phyloP scores from a whole-genome alignment of 75 land plant species.

The Larix kaempferi region DNA sequence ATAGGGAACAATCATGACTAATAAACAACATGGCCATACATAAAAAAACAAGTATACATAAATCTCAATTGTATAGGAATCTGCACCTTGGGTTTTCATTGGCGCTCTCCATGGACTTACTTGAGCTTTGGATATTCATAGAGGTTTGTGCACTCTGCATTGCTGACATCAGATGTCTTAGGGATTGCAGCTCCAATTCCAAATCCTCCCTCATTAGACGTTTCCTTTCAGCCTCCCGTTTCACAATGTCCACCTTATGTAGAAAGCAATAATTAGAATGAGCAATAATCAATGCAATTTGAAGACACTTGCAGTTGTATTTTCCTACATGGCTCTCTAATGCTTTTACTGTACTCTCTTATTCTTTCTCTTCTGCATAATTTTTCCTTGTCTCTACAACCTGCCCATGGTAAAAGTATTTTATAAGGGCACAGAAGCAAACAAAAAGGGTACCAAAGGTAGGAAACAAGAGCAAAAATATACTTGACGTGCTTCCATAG shows the following conservation, averaged over 20 bases:
- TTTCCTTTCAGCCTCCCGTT: slow-evolving; percentile 84
- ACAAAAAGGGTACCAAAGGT: background rate
- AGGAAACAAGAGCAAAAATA: background rate
- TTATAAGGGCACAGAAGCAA: too few relatives aligned
- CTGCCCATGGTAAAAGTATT: slow-evolving; percentile 25
- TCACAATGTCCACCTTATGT: slow-evolving; percentile 76
- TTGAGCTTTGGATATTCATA: slow-evolving; percentile 15
- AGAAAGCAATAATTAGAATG: background rate
- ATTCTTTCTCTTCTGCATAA: slow-evolving; percentile 80
- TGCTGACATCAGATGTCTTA: slow-evolving; percentile 56
- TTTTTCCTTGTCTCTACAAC: slow-evolving; percentile 67
- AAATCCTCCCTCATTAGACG: slow-evolving; percentile 77
- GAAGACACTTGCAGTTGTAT: too few relatives aligned
- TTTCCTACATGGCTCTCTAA: slow-evolving; percentile 71
- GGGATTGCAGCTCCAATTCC: slow-evolving; percentile 65
- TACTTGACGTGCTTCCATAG: slow-evolving; percentile 76
- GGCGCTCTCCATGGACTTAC: slow-evolving; percentile 11
- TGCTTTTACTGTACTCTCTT: slow-evolving; percentile 84
- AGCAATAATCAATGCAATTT: background rate
- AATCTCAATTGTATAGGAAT: background rate
- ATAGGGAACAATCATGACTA: slow-evolving; percentile 9
- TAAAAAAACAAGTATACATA: background rate
- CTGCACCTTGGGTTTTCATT: slow-evolving; percentile 11
- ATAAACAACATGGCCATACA: background rate
- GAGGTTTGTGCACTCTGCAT: slow-evolving; percentile 35